Base-by-base conservation (phyloP, 2,329 filamentous ascomycete genomes). In the Trichoderma breve region DNA sequence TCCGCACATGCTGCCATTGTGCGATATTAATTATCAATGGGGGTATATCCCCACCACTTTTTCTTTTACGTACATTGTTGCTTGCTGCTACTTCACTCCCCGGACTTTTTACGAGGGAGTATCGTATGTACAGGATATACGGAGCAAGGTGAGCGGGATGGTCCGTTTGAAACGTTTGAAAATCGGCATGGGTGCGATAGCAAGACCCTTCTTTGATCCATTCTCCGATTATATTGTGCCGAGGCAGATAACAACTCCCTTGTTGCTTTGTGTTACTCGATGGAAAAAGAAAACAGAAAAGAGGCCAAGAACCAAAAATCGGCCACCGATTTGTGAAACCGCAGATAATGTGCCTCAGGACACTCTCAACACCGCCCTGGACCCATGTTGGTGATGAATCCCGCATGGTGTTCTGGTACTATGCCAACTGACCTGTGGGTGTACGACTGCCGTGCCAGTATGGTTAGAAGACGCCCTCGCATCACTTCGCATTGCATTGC, bases 91-190 rank as follows among this genome's bases (percentile, higher is more conserved):
- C 47, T 21, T 53, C 11, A 24, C 47, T 51, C 43, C 18, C n/a
- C 18, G 43, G 9, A 11, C 43, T 51, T 21, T 47, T 51, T 21
- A 53, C 11, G 47, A 53, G 21, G 18, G 39, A 43, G 36, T 39
- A 39, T 18, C 6, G 39, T 43, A n/a, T 43, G 39, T 21, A 58
- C 36, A 51, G 5, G 39, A 12, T 7, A 60, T 43, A 67, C 64
- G 64, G 64, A 58, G 64, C 51, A 67, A 57, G 51, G 51, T 58
- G 28, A 60, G 66, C 66, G 66, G 66, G 30, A 53, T n/a, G 28
- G 30, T 43, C 66, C 66, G 66, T 70, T 70, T 70, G 66, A 62
- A 70, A 70, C 66, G 66, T 61, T 70, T 53, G 66, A 51, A 36
- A 30, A n/a, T 58, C 28, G 51, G 57, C 66, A 62, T 70, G 66